Percentiles rank a stretch among this genome's conserved stretches.
Conservation (phyloP, 768 basidiomycete genomes). For the Rhizopogon salebrosus region DNA sequence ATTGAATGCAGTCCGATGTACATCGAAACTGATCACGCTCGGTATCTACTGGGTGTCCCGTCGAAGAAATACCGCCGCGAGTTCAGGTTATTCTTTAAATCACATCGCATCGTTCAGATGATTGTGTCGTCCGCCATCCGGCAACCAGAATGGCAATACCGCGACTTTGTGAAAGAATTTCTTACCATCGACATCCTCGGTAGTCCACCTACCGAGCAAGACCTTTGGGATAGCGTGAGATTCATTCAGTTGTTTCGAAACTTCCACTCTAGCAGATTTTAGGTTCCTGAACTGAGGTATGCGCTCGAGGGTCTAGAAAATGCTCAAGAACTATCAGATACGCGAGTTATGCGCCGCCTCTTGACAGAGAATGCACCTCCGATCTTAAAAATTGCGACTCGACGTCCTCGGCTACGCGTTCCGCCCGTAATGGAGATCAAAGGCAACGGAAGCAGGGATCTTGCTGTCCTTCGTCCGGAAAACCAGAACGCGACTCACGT, state of each 20-base stretch:
- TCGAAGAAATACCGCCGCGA: slow-evolving; percentile 35
- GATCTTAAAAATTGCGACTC: slow-evolving; percentile 8
- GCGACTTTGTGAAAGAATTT: slow-evolving; percentile 32
- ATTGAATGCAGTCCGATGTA: slow-evolving; percentile 47
- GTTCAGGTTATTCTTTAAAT: slow-evolving; percentile 45
- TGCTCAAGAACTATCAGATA: slow-evolving; percentile 15
- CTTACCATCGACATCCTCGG: slow-evolving; percentile 11
- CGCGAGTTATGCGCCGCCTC: slow-evolving; percentile 16
- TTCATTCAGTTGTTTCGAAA: neutral
- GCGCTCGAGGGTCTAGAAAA: slow-evolving; percentile 18
- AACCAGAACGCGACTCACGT: slow-evolving; percentile 56
- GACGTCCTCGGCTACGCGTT: neutral
- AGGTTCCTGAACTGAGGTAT: slow-evolving; percentile 17
- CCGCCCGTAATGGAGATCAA: neutral
- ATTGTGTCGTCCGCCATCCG: slow-evolving; percentile 28
- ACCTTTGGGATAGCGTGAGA: slow-evolving; percentile 25
- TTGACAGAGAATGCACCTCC: slow-evolving; percentile 6
- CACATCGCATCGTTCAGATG: slow-evolving; percentile 47
- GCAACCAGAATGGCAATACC: slow-evolving; percentile 24
- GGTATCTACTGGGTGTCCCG: slow-evolving; percentile 54
- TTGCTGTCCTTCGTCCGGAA: slow-evolving; percentile 49
- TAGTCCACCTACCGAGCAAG: slow-evolving; percentile 13
- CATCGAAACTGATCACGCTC: slow-evolving; percentile 59
- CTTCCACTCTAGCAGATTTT: neutral
- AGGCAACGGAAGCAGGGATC: slow-evolving; percentile 43